A percentile compares a stretch with the other conserved stretches of the same genome.
Conservation (phyloP, 176 grass and related monocot genomes). For the Dactylis glomerata region DNA sequence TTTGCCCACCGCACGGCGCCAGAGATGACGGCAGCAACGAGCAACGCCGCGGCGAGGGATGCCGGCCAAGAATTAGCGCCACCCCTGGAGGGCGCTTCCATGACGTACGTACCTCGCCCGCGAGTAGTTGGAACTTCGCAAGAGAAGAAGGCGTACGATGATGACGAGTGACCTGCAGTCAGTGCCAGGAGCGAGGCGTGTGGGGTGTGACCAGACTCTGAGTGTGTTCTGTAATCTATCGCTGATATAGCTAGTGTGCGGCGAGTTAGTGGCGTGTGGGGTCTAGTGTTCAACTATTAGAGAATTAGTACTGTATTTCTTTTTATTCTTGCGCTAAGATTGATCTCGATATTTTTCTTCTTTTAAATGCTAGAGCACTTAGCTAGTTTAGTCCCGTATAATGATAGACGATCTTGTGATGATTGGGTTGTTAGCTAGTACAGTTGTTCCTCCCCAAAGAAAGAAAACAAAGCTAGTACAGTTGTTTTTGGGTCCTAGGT, state of each 20-base stretch:
- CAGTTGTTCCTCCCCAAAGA: not conserved
- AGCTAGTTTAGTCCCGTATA: not conserved
- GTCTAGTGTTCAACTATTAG: not conserved
- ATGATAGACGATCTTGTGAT: slow-evolving; percentile 4
- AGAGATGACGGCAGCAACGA: slow-evolving; percentile 21
- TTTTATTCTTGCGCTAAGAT: not conserved
- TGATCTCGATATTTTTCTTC: not conserved
- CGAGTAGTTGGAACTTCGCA: not conserved
- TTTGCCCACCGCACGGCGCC: not conserved
- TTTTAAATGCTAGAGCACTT: not conserved
- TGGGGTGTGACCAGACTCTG: not conserved
- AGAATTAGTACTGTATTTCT: not conserved
- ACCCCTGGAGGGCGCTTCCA: not conserved
- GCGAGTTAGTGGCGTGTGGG: not conserved
- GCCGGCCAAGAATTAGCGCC: not conserved
- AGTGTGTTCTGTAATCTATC: not conserved
- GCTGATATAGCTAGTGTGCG: not conserved
- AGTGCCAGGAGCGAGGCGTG: not conserved
- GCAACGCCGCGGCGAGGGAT: slow-evolving; percentile 6
- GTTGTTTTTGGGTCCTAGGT: not conserved
- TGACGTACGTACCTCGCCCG: not conserved
- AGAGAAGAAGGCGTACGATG: not conserved
- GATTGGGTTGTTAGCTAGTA: slow-evolving; percentile 17
- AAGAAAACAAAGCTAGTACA: not conserved
- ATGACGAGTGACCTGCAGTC: not conserved